Evolutionary conservation across 2,329 filamentous ascomycete genomes (phyloP).

Genomic region (Apiospora phragmitis): DNA sequence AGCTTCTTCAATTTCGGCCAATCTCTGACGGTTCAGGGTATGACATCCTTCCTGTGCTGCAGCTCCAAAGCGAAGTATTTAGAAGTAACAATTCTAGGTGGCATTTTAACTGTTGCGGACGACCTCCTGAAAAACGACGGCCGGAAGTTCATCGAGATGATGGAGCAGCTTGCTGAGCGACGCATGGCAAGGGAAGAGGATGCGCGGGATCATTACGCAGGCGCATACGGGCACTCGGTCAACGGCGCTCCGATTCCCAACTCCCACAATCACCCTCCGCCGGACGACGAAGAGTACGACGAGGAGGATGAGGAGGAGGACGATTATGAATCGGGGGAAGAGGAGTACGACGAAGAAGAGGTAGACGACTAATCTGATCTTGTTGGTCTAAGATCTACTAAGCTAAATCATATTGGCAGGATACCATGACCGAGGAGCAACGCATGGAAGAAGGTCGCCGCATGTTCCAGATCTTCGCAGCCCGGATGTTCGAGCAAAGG

Average conservation of each 20-base stretch:
- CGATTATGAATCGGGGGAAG: slow-evolving; percentile 62
- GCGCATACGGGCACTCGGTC: slow-evolving; percentile 55
- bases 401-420: slow-evolving; percentile 62
- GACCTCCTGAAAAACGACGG: slow-evolving; percentile 98
- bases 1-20: slow-evolving; percentile 94
- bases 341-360: slow-evolving; percentile 79
- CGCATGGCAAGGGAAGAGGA: slow-evolving; percentile 97
- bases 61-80: slow-evolving; percentile 22
- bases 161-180: slow-evolving; percentile 97
- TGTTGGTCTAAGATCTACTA: slow-evolving; percentile 19
- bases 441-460: slow-evolving; percentile 97
- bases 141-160: slow-evolving; percentile 99
- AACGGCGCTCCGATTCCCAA: slow-evolving; percentile 59
- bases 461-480: slow-evolving; percentile 99
- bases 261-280: slow-evolving; percentile 67
- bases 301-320: slow-evolving; percentile 65
- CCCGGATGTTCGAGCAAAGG: slow-evolving; percentile 97
- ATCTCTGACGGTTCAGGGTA: slow-evolving; percentile 90
- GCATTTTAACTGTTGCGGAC: slow-evolving; percentile 97
- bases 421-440: slow-evolving; percentile 96
- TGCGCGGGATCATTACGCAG: slow-evolving; percentile 66
- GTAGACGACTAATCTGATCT: slow-evolving; percentile 40
- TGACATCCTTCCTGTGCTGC: slow-evolving; percentile 27
- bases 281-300: slow-evolving; percentile 74
- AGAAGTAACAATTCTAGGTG: slow-evolving; percentile 63